Percentiles rank a stretch among this genome's conserved stretches.
Conservation (phyloP, 331 rosid species). For the Quercus lobata region DNA sequence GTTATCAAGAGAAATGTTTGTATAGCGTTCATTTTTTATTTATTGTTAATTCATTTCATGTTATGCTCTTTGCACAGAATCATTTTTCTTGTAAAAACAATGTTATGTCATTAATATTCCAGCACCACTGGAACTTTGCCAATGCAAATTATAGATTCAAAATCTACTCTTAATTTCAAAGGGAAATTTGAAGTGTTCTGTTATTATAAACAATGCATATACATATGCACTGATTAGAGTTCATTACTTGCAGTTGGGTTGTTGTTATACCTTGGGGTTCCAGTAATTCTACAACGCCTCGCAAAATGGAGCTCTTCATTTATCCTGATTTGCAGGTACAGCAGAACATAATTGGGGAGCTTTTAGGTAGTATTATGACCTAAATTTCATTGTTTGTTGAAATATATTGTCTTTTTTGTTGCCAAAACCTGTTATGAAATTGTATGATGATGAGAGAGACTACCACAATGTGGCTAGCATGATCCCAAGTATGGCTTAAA, state of each 20-base stretch:
- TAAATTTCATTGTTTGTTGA: neutral
- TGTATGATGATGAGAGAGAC: neutral
- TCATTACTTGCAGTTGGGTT: conserved; percentile 20
- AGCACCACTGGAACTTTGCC: neutral
- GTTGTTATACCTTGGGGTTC: conserved; percentile 15
- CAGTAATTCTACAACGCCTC: neutral
- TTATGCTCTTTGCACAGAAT: neutral
- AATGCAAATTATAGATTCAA: neutral
- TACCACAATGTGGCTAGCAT: neutral
- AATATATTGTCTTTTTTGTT: neutral
- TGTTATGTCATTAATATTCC: neutral
- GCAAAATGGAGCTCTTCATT: conserved; percentile 13
- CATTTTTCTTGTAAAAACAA: neutral
- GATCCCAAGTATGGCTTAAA: neutral
- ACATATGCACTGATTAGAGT: neutral
- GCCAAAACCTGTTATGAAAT: neutral
- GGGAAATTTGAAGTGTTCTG: neutral
- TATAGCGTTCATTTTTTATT: neutral
- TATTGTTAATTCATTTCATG: neutral
- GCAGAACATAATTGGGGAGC: neutral
- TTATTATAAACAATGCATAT: neutral
- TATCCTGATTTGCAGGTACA: conserved; percentile 16
- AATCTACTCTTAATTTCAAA: neutral
- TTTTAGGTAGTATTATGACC: neutral
- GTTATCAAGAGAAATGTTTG: conserved; percentile 1